A percentile compares a stretch with the other conserved stretches of the same genome.
Evolutionary conservation across 2,329 filamentous ascomycete species (phyloP).

Genomic region (Colletotrichum gigasporum): DNA sequence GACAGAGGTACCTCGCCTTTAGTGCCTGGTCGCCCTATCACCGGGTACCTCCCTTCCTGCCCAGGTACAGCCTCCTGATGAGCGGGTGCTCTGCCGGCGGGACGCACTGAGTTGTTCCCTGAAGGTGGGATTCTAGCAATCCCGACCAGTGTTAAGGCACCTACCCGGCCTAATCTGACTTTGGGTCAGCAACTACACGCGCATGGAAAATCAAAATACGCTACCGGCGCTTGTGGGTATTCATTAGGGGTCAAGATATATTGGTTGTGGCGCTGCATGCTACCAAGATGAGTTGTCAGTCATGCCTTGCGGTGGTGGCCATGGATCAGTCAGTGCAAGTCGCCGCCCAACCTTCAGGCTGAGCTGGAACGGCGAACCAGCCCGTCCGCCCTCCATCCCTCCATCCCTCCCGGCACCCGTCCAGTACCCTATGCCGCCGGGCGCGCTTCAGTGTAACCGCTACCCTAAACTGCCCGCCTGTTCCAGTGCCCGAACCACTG

Average conservation of each 20-base stretch:
- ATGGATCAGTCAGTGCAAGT: background rate
- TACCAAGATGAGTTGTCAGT: conserved; percentile 10
- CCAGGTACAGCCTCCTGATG: too few relatives aligned
- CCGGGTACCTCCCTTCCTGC: background rate
- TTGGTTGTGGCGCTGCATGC: conserved; percentile 14
- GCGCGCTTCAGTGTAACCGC: background rate
- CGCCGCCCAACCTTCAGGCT: background rate
- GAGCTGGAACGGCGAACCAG: background rate
- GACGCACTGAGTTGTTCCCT: too few relatives aligned
- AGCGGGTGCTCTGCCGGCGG: too few relatives aligned
- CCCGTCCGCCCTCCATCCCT: background rate
- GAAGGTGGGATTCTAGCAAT: too few relatives aligned
- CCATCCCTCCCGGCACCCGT: too few relatives aligned
- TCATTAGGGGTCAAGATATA: background rate
- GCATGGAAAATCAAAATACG: background rate
- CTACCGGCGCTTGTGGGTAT: background rate
- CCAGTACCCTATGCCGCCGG: too few relatives aligned
- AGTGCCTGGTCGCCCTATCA: background rate
- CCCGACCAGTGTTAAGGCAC: too few relatives aligned
- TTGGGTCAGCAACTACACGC: background rate
- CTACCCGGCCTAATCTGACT: too few relatives aligned
- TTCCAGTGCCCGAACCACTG: background rate
- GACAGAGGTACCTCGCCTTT: background rate
- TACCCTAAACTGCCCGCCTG: conserved; percentile 8
- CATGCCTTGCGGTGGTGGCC: background rate